Evolutionary conservation across 495 filamentous ascomycete genomes (phyloP), one percentile per base, ranked within the genome.

Genomic region (Trichoderma reesei): DNA sequence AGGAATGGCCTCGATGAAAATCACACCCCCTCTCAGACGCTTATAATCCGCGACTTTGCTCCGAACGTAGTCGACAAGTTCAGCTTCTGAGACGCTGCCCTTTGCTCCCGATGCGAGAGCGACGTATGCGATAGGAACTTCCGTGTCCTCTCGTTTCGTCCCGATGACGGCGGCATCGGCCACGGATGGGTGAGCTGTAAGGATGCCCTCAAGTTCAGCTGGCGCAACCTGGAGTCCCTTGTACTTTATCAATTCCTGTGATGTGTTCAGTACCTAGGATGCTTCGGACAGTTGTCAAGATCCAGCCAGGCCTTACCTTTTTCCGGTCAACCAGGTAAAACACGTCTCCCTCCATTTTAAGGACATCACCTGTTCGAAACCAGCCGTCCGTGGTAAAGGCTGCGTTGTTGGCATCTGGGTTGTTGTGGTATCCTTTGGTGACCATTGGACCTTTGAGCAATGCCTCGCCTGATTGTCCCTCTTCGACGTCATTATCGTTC

Each of bases 111-210:
- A 41, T 41, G 20, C 61, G n/a, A 71, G 67, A 3, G 92, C 89
- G 13, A 94, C 75, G 72, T 88, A 94, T 16, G 91, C 91, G 56
- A 88, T 70, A 3, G 91, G 91, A 8, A 92, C 82, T 67, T 96
- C 91, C 0, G 85, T 87, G 0, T 81, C 87, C 61, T 86, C 82
- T 3, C 78, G 80, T 51, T 86, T 79, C 5, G 93, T 77, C 0
- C 91, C 92, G 63, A 91, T 85, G 3, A 96, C 90, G 0, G 88
- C 90, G 1, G 86, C 88, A 68, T 95, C 91, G 26, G 85, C 81
- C 60, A 96, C 82, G 54, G 82, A 78, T 20, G 83, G 80, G 67
- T 92, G 89, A 14, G 80, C 78, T 4, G 87, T 70, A n/a, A 95
- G 75, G 26, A 90, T 64, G 6, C 86, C 90, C 68, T 92, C 90